Evolutionary conservation across 108 stramenopile genomes (phyloP), one percentile per base, ranked within the genome.

Genomic region (Skeletonema tropicum): DNA sequence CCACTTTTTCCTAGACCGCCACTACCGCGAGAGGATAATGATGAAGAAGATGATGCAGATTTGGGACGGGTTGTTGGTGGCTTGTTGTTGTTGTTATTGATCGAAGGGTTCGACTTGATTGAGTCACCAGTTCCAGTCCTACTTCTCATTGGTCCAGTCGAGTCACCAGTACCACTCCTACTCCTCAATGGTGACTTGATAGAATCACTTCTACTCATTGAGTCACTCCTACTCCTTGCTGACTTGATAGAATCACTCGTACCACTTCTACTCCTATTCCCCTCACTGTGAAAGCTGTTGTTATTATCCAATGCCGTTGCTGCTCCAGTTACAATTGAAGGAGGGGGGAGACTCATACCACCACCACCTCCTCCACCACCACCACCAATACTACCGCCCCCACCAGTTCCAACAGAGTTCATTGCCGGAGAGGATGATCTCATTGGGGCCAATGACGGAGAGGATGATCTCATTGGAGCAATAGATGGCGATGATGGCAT

Each of bases 1-100:
- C 90, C 88, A 66, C 90, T 91, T 8, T 83, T 71, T 15, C 90
- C 90, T 71, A 91, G 74, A 33, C 88, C 90, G 13, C 57, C 66
- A 31, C 49, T 36, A 21, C 9, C 4, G 0, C 9, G 14, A 12
- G 25, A 21, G 8, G 49, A 13, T 13, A 5, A 5, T 0, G 64
- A 46, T 0, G 64, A 17, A 9, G 66, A 3, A 25, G 48, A n/a
- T 26, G 29, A 15, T 23, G 66, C 12, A 2, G 26, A 58, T 19
- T 59, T 67, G 21, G 52, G 15, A 8, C 57, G 26, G 46, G 64
- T 14, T 57, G 64, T 13, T 52, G 64, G 21, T 67, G 52, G 66
- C 35, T 17, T 38, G 31, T 30, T 57, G 66, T n/a, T 58, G 45
- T 29, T 29, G 7, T 35, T 35, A 35, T 35, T 35, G 33, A 7